A percentile compares a stretch with the other conserved stretches of the same genome.
phyloP scores from a whole-genome alignment of 2,329 filamentous ascomycete genomes.

The Xylariaceae sp. region DNA sequence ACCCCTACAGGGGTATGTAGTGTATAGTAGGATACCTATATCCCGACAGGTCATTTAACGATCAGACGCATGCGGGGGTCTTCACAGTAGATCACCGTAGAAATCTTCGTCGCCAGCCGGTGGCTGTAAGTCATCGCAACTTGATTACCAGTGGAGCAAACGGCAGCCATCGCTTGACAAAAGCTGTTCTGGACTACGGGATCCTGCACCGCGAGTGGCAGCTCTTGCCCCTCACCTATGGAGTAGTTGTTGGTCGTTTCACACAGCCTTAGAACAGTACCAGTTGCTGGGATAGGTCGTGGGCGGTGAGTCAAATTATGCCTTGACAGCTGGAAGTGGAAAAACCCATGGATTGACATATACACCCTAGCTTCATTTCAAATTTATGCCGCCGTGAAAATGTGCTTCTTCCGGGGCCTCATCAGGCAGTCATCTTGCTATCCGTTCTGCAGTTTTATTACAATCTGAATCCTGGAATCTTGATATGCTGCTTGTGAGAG shows the following conservation, averaged over 20 bases:
- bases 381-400: neutral
- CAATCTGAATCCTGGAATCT: too few species aligned
- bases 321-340: constrained; percentile 1
- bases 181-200: neutral
- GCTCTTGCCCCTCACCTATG: neutral
- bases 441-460: constrained; percentile 3
- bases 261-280: constrained; percentile 1
- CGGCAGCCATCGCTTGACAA: neutral
- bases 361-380: constrained; percentile 1
- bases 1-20: too few species aligned
- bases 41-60: too few species aligned
- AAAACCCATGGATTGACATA: neutral
- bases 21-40: too few species aligned
- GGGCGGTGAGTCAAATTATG: neutral
- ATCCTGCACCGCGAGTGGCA: neutral
- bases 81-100: neutral
- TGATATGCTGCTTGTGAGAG: too few species aligned
- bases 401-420: neutral
- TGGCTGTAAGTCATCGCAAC: neutral
- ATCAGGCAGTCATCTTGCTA: neutral
- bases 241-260: neutral
- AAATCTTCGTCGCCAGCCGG: neutral
- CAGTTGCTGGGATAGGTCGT: neutral
- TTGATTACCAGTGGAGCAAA: constrained; percentile 1
- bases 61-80: too few species aligned